A percentile compares a stretch with the other conserved stretches of the same genome.
Evolutionary conservation across 2,329 filamentous ascomycete genomes (phyloP).

Genomic region (Fusarium scirpi): DNA sequence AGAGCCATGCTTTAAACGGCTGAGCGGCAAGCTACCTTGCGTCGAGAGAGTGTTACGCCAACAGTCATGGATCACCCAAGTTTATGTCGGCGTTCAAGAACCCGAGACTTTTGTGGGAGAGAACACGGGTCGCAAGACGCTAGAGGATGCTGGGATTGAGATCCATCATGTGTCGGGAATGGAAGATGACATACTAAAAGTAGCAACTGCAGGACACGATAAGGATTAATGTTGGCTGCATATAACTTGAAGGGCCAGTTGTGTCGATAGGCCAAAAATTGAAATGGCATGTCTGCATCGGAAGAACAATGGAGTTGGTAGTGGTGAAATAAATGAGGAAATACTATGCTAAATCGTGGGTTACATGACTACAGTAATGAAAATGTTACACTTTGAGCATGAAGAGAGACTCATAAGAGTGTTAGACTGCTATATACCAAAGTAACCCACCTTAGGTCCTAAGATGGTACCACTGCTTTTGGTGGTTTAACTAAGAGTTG

Average conservation of each 20-base stretch:
- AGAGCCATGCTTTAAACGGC: constrained; percentile 81
- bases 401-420: not conserved
- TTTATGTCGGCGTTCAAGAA: constrained; percentile 90
- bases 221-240: constrained; percentile 17
- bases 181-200: constrained; percentile 81
- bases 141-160: constrained; percentile 78
- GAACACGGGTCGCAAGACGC: constrained; percentile 78
- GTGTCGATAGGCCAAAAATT: not conserved
- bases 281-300: not conserved
- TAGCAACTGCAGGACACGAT: constrained; percentile 85
- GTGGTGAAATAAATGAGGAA: not conserved
- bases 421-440: too few relatives aligned
- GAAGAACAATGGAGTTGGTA: not conserved
- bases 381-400: not conserved
- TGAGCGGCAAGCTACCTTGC: constrained; percentile 81
- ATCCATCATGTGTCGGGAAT: constrained; percentile 80
- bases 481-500: not conserved
- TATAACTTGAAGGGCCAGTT: not conserved
- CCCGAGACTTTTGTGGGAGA: constrained; percentile 89
- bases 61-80: constrained; percentile 73
- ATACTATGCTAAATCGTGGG: not conserved
- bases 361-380: not conserved
- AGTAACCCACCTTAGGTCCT: too few relatives aligned
- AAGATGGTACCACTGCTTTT: too few relatives aligned
- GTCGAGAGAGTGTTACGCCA: constrained; percentile 81